phyloP scores from a whole-genome alignment of 345 rosid species.

The Euclidium syriacum region DNA sequence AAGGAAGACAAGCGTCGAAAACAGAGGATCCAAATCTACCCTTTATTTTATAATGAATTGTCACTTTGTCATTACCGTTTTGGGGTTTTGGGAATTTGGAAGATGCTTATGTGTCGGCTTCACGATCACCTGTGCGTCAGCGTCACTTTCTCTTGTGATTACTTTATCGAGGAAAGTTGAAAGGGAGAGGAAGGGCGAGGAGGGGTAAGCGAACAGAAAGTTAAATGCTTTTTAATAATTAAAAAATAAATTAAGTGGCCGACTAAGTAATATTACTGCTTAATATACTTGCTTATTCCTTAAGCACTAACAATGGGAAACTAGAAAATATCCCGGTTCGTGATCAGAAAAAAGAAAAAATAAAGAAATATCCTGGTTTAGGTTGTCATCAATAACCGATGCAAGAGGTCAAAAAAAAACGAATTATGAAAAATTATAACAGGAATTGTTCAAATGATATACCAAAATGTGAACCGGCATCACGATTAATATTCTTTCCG shows the following conservation, averaged over 20 bases:
- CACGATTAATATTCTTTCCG: too few species aligned
- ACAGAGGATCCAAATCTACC: slow-evolving; percentile 7
- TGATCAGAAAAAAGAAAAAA: too few species aligned
- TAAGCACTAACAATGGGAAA: background rate
- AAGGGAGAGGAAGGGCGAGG: background rate
- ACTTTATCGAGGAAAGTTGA: slow-evolving; percentile 7
- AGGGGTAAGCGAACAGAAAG: background rate
- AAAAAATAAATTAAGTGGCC: background rate
- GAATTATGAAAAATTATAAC: too few species aligned
- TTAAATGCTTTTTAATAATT: background rate
- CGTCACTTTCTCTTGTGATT: slow-evolving; percentile 19
- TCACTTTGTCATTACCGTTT: slow-evolving; percentile 20
- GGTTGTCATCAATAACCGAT: background rate
- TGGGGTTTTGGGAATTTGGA: background rate
- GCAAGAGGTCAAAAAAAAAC: too few species aligned
- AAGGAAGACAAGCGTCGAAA: slow-evolving; percentile 8
- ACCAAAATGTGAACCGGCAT: too few species aligned
- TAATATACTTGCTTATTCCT: background rate
- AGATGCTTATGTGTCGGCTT: slow-evolving; percentile 18
- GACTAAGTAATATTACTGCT: background rate
- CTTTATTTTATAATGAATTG: background rate
- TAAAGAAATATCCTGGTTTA: background rate
- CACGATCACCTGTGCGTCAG: background rate
- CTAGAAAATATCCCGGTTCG: background rate
- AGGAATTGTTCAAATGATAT: too few species aligned